Base-by-base conservation (phyloP, 139 green algal species). In the Chlorella vulgaris region DNA sequence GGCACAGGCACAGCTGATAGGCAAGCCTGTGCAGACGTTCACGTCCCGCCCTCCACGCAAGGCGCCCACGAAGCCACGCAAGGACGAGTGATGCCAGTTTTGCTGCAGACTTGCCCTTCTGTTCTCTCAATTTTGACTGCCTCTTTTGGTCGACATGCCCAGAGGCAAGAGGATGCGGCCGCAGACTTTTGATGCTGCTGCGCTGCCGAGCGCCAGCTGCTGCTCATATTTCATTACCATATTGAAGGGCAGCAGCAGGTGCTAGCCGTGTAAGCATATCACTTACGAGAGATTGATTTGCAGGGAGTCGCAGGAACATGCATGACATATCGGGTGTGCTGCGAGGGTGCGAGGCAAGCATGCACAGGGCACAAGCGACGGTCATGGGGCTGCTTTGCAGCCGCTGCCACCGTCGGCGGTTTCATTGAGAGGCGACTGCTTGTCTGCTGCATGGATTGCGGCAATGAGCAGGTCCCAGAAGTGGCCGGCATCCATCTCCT, bases 391-490 rank as follows among this genome's bases (percentile, higher is more conserved):
- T 15, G 47, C 13, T 10, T 10, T 10, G 10, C 47, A 55, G n/a
- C n/a, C 47, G 47, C 47, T 55, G 47, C 47, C 47, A 55, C 13
- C 47, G 47, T 15, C 47, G 15, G 13, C 47, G 13, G 47, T 26
- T 3, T 3, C 76, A 50, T 70, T 78, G 38, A 85, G n/a, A 0
- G 85, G 82, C 35, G 86, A 88, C 2, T 74, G 66, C 21, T 13
- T 19, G 55, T 84, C 85, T 22, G 86, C 86, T 13, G 65, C 60
- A 33, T 84, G 69, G 0, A 89, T 53, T 3, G 87, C 87, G 7
- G 26, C 53, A 2, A 90, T 86, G 76, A 90, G 81, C 2, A 88
- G 40, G 24, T 90, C 85, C 86, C 86, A 90, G 53, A 90, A 90
- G n/a, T n/a, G 40, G 15, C 47, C 83, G 4, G 81, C 69, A 51